Percentiles rank a stretch among this genome's conserved stretches.
Conservation (phyloP, 164 flowering plant genomes). For the Dillenia suffruticosa region DNA sequence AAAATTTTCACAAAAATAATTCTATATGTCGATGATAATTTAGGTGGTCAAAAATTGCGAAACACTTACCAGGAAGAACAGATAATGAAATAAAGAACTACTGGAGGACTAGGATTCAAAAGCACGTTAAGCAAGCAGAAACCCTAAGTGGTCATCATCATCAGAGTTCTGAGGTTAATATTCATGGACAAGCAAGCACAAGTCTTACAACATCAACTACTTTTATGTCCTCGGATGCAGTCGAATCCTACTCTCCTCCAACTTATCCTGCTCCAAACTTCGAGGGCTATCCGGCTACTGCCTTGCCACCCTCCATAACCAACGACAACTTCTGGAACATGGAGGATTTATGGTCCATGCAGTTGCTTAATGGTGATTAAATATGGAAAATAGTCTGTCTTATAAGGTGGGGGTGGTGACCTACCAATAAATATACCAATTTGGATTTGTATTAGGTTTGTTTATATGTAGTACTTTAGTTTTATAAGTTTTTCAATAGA, state of each 20-base stretch:
- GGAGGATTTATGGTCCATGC: slow-evolving; percentile 75
- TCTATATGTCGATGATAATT: neutral
- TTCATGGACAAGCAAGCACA: slow-evolving; percentile 26
- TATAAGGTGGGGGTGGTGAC: neutral
- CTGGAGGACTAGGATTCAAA: slow-evolving; percentile 78
- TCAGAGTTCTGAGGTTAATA: slow-evolving; percentile 23
- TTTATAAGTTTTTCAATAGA: no score
- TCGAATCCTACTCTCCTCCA: slow-evolving; percentile 39
- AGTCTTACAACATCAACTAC: slow-evolving; percentile 20
- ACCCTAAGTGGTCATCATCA: slow-evolving; percentile 17
- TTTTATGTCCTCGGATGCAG: slow-evolving; percentile 12
- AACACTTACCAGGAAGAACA: slow-evolving; percentile 74
- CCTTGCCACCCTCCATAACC: slow-evolving; percentile 17
- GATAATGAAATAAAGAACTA: slow-evolving; percentile 77
- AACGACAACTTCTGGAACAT: slow-evolving; percentile 51
- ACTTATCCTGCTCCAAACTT: slow-evolving; percentile 18
- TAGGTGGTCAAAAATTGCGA: slow-evolving; percentile 83
- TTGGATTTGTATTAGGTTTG: slow-evolving; percentile 11
- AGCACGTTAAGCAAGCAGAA: slow-evolving; percentile 61
- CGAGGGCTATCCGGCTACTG: slow-evolving; percentile 16
- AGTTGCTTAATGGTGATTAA: slow-evolving; percentile 45
- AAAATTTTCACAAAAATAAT: neutral
- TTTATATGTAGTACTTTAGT: neutral
- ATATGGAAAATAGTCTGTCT: neutral
- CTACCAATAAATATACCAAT: neutral